phyloP scores from a whole-genome alignment of 1,284 basidiomycete species.

The Coniferiporia sulphurascens region DNA sequence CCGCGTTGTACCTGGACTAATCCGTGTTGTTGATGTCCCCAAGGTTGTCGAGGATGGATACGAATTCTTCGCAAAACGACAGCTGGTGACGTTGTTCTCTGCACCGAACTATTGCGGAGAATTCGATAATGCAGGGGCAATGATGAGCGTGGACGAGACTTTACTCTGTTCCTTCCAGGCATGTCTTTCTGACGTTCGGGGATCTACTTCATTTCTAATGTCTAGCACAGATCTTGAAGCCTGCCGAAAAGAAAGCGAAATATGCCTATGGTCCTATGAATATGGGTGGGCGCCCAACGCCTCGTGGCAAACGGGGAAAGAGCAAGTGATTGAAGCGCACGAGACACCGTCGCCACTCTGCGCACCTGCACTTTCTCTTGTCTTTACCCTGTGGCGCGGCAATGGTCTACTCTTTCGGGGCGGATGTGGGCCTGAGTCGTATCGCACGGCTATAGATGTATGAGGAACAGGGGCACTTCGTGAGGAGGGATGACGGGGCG shows the following conservation, averaged over 20 bases:
- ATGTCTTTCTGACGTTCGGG: slow-evolving; percentile 25
- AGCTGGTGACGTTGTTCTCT: slow-evolving; percentile 95
- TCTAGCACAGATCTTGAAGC: slow-evolving; percentile 82
- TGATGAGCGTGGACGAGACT: slow-evolving; percentile 99
- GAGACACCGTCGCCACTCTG: slow-evolving; percentile 52
- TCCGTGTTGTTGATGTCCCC: background rate
- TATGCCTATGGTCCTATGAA: slow-evolving; percentile 82
- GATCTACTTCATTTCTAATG: slow-evolving; percentile 8
- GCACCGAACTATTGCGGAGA: slow-evolving; percentile 98
- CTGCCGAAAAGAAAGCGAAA: slow-evolving; percentile 97
- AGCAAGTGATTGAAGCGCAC: slow-evolving; percentile 71
- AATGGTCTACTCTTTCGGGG: slow-evolving; percentile 1
- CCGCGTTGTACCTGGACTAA: background rate
- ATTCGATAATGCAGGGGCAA: slow-evolving; percentile 98
- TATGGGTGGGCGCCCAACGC: slow-evolving; percentile 67
- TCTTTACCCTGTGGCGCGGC: slow-evolving; percentile 18
- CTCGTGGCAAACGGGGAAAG: slow-evolving; percentile 79
- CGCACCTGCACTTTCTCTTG: slow-evolving; percentile 22
- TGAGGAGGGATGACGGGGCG: background rate
- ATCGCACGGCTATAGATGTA: background rate
- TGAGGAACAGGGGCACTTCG: slow-evolving; percentile 1
- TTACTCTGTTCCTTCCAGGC: slow-evolving; percentile 98
- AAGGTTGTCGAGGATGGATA: slow-evolving; percentile 98
- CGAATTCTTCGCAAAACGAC: slow-evolving; percentile 98
- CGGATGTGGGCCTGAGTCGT: slow-evolving; percentile 3